Evolutionary conservation across 345 rosid genomes (phyloP), one percentile per base, ranked within the genome.

Genomic region (Eucalyptus leucophloia): DNA sequence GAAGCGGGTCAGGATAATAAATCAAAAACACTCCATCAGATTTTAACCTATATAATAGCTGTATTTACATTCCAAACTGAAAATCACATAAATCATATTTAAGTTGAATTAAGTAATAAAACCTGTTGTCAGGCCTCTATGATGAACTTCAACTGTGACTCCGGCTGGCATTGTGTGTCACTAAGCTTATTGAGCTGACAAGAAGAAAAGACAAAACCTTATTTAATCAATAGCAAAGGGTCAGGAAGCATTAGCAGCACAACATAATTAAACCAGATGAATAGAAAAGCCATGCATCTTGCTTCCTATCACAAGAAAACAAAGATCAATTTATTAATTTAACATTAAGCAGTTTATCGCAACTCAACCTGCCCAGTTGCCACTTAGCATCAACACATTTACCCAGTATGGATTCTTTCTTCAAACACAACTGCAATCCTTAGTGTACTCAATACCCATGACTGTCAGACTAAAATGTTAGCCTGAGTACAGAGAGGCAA

Each of bases 91-190:
- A 18, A 32, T 34, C 24, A 69, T 86, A 86, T n/a, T 45, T 49
- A 32, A 44, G 26, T 44, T 44, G 28, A 67, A 67, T 88, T 19
- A 67, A 69, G 50, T 44, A 88, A 67, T 19, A 28, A 91, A 86
- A 97, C 99, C 98, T 97, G 99, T 92, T 95, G 97, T 98, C 96
- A 98, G 32, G 99, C 99, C 67, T 98, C 99, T 90, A 95, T 90
- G 87, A 98, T 95, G 93, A 98, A 98, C 93, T 96, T 97, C 89
- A 98, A 98, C 95, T 96, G 99, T 86, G 99, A 95, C 89, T 94
- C 97, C 16, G 98, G 97, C 23, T 96, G 95, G 94, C 97, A 92
- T 69, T 97, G 98, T 89, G 90, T 91, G 86, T 96, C 95, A 92
- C 99, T 96, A 62, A 98, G 98, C 94, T 94, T 97, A 93, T 94